phyloP scores from a whole-genome alignment of 768 basidiomycete species.

The Tulasnella sp. region DNA sequence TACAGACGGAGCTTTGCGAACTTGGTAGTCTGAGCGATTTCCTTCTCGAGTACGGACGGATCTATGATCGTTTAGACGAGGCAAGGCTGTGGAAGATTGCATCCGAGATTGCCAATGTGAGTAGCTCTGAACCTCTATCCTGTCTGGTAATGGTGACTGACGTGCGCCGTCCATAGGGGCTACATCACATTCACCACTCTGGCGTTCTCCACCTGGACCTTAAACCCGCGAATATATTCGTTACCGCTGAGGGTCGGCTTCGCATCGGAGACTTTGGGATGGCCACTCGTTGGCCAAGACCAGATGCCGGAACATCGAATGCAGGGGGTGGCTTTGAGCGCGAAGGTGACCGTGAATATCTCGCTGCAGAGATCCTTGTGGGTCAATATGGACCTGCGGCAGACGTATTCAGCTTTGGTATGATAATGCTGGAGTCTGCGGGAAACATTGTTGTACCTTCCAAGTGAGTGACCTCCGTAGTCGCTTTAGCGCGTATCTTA shows the following conservation, averaged over 20 bases:
- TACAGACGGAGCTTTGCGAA: slow-evolving; percentile 90
- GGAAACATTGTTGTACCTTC: slow-evolving; percentile 95
- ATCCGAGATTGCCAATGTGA: slow-evolving; percentile 73
- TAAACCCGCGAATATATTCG: slow-evolving; percentile 94
- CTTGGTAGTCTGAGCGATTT: slow-evolving; percentile 85
- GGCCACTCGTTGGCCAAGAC: slow-evolving; percentile 85
- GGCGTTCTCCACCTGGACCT: slow-evolving; percentile 91
- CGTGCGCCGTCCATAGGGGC: too few species aligned
- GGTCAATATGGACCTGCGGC: slow-evolving; percentile 87
- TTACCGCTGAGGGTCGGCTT: slow-evolving; percentile 75
- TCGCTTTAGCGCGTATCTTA: neutral
- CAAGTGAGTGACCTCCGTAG: slow-evolving; percentile 49
- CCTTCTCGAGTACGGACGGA: slow-evolving; percentile 80
- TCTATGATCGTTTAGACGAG: slow-evolving; percentile 78
- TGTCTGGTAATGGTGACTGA: neutral
- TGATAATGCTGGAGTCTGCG: slow-evolving; percentile 90
- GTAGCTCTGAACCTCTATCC: too few species aligned
- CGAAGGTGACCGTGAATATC: slow-evolving; percentile 93
- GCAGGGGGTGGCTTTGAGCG: slow-evolving; percentile 58
- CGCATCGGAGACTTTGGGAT: slow-evolving; percentile 99
- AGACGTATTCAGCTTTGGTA: slow-evolving; percentile 95
- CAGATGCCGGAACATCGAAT: slow-evolving; percentile 24
- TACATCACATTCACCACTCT: slow-evolving; percentile 78
- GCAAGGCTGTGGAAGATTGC: slow-evolving; percentile 93
- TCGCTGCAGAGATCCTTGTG: slow-evolving; percentile 90